Evolutionary conservation across 306 rosid species (phyloP).

Genomic region (Boehmeria nivea): DNA sequence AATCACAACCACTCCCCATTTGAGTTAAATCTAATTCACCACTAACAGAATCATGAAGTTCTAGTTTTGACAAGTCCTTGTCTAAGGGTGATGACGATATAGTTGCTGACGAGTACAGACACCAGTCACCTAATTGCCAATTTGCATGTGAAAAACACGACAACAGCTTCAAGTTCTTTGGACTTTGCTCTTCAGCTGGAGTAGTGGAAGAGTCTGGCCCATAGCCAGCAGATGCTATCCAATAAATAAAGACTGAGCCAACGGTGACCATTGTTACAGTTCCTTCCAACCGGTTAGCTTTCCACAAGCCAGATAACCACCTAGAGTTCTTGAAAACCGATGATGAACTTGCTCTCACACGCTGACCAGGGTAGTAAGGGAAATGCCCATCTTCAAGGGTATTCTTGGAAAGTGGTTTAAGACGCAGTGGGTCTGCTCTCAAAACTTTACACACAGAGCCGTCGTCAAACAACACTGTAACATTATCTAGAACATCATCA

Average conservation of each 20-base stretch:
- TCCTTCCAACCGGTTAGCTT: conserved; percentile 87
- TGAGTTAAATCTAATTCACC: conserved; percentile 58
- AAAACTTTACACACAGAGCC: conserved; percentile 90
- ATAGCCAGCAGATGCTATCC: conserved; percentile 99
- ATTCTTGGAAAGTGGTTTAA: conserved; percentile 82
- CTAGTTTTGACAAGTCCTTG: conserved; percentile 50
- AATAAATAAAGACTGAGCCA: conserved; percentile 85
- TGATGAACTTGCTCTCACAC: conserved; percentile 88
- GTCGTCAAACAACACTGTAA: conserved; percentile 88
- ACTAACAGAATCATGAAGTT: conserved; percentile 45
- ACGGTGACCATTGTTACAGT: conserved; percentile 89
- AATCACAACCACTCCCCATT: conserved; percentile 63
- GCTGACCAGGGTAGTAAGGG: conserved; percentile 98
- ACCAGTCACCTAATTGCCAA: conserved; percentile 99
- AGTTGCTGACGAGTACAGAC: conserved; percentile 57
- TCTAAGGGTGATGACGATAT: conserved; percentile 38
- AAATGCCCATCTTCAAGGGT: conserved; percentile 85
- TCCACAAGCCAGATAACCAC: conserved; percentile 99
- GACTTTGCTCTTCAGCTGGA: conserved; percentile 93
- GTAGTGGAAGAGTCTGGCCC: conserved; percentile 89
- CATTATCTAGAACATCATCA: conserved; percentile 95
- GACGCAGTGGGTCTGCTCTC: conserved; percentile 83
- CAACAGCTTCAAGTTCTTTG: conserved; percentile 75
- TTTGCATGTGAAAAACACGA: conserved; percentile 89
- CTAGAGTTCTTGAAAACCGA: conserved; percentile 86